Evolutionary conservation across 345 rosid species (phyloP).

Genomic region (Eucalyptus regnans): DNA sequence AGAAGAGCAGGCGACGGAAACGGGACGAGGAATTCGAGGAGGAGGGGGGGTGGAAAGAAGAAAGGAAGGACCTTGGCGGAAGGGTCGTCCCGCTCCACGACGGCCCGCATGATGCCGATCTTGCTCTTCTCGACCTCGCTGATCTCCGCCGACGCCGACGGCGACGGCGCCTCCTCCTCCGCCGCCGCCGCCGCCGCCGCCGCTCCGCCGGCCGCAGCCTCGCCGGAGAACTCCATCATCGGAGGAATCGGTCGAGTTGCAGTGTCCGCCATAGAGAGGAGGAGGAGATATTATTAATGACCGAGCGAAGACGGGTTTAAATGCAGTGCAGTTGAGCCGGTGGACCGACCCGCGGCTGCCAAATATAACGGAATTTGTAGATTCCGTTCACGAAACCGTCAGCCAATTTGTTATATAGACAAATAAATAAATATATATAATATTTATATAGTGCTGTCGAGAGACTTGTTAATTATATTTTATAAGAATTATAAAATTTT

Average conservation of each 20-base stretch:
- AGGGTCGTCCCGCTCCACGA: constrained; percentile 63
- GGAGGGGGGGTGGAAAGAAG: background rate
- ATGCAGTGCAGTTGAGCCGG: background rate
- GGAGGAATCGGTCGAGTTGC: background rate
- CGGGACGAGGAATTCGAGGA: background rate
- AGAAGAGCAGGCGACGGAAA: background rate
- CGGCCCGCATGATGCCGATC: constrained; percentile 73
- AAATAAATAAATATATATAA: background rate
- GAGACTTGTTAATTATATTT: background rate
- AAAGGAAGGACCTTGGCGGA: constrained; percentile 41
- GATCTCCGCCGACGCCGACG: background rate
- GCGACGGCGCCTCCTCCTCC: background rate
- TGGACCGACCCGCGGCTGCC: background rate
- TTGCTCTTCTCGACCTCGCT: constrained; percentile 66
- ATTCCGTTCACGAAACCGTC: background rate
- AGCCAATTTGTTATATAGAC: background rate
- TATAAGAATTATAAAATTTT: background rate
- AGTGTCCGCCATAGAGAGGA: background rate
- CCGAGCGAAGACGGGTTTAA: background rate
- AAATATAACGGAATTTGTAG: background rate
- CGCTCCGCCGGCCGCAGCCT: background rate
- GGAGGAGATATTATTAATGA: background rate
- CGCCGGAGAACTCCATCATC: background rate
- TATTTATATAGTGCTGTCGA: background rate
- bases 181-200: background rate